Evolutionary conservation across 768 basidiomycete genomes (phyloP), one percentile per base, ranked within the genome.

Genomic region (Mycena galericulata): DNA sequence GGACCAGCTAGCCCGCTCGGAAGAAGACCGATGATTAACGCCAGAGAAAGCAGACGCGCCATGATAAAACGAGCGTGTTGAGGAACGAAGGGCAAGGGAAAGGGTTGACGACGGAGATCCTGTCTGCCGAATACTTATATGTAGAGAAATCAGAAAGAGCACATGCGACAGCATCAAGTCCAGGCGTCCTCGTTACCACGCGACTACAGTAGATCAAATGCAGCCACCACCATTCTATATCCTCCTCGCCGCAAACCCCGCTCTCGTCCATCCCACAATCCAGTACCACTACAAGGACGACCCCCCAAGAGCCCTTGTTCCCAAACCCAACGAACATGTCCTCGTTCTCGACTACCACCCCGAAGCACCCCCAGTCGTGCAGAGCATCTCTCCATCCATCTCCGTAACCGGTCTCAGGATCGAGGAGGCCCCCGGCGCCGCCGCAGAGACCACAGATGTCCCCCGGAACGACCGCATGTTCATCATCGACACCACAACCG

Each of bases 241-340:
- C 41, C 86, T 95, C 61, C 81, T 91, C 60, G 88, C 91, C 2
- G n/a, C n/a, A n/a, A 83, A 82, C 32, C 81, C 81, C 30, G 80
- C 85, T n/a, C 82, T 92, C 55, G 79, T 85, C 14, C 94, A 95
- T 74, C 92, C 92, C 6, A 80, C 82, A 46, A 89, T 96, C 20
- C 91, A 95, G 72, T 95, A 95, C 76, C 91, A 93, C 73, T 95
- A 93, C 74, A 86, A 88, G 22, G 93, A 96, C 72, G 94, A 96
- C 74, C 85, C 90, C 0, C 90, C 92, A 4, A 78, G 88, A n/a
- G 78, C 87, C 14, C 79, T 95, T 15, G 79, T 93, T 43, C 90
- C 92, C 6, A 85, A 82, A 38, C 82, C 86, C 14, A 83, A 87
- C 57, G 92, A 94, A 76, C 91, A 91, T 72, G 89, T 95, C 26